Percentiles rank a stretch among this genome's conserved stretches.
These are phyloP conservation scores for Tetracladium setigerum DNA, from an alignment of 495 filamentous ascomycete species.

Conservation along the genomic window DNA sequence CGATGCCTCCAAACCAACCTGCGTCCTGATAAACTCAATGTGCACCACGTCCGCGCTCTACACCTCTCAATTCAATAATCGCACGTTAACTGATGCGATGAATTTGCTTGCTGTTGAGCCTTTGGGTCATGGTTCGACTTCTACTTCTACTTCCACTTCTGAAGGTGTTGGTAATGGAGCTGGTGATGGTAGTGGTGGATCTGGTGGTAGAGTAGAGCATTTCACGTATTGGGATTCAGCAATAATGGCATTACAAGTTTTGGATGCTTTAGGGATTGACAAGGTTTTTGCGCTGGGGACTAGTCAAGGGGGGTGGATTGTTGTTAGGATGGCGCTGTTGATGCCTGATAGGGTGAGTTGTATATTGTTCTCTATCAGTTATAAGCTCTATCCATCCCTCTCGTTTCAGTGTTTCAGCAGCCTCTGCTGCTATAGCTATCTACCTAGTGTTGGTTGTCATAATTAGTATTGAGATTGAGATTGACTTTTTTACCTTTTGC, in stretches of 20 bases:
- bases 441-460: neutral
- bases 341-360: constrained; percentile 45
- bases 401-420: no score
- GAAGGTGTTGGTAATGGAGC: no score
- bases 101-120: constrained; percentile 51
- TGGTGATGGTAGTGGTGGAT: no score
- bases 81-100: constrained; percentile 32
- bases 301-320: constrained; percentile 58
- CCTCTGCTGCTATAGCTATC: no score
- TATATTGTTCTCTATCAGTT: neutral
- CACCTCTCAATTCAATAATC: constrained; percentile 38
- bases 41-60: constrained; percentile 47
- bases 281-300: constrained; percentile 53
- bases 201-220: constrained; percentile 28
- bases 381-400: neutral
- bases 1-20: constrained; percentile 49
- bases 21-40: constrained; percentile 52
- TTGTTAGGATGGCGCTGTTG: constrained; percentile 49
- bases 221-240: constrained; percentile 52
- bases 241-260: constrained; percentile 35
- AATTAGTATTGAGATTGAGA: neutral
- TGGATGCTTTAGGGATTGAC: constrained; percentile 43
- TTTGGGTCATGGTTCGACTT: constrained; percentile 46
- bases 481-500: neutral
- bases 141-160: constrained; percentile 4